Base-by-base conservation (phyloP, 805 yeast genomes). In the Starmerella vaccinii region DNA sequence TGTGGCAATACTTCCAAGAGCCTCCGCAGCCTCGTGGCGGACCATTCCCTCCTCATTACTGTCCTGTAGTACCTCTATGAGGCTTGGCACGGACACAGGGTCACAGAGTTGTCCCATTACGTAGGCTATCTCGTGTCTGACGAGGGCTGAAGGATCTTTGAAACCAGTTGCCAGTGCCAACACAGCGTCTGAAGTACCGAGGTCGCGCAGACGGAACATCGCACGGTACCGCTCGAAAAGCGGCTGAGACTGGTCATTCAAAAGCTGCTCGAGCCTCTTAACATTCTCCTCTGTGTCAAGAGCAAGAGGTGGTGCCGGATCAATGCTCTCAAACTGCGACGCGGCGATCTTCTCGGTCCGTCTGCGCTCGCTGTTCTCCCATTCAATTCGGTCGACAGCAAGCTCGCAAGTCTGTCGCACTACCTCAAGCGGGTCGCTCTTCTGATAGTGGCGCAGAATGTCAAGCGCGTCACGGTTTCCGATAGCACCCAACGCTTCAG, bases 11-110 rank as follows among this genome's bases (percentile, higher is more conserved):
- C 95, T 78, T 24, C 98, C 98, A 61, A 94, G 75, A 23, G 98
- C 98, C 71, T 92, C 99, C 23, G 97, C 98, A 52, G 97, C 98
- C 71, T 92, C 99, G 66, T 92, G 99, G 71, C 99, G 83, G 30
- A 94, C 98, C 99, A 92, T 92, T 57, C 94, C 95, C 48, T 95
- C 97, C 71, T 92, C 96, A 15, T 69, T 63, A 53, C 74, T 77
- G 66, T 85, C 78, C 59, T 80, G 80, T 60, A 94, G 76, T 3
- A 92, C 87, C 69, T 85, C 81, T 51, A 87, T 76, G 56, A 94
- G 76, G 19, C 90, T 74, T 35, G 97, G 95, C 32, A 92, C 95
- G 34, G 94, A 81, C 33, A 81, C 85, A 24, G 97, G 96, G 68
- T 85, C 87, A 66, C 95, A 84, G 65, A 92, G 74, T 73, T 92